phyloP scores from a whole-genome alignment of 305 asterid genomes.

The Ilex paraguariensis region DNA sequence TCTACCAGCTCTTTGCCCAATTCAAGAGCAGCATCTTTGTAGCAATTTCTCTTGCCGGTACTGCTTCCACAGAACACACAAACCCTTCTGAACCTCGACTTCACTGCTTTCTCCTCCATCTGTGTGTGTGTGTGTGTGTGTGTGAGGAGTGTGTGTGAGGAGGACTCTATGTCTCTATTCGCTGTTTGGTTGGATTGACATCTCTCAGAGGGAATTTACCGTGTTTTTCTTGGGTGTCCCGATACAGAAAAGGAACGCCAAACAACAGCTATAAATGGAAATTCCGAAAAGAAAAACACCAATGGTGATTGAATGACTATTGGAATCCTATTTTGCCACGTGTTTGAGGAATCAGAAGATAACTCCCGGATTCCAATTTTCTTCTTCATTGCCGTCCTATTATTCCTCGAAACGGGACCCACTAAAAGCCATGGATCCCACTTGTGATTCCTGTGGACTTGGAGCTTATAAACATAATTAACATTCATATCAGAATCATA shows the following conservation, averaged over 20 bases:
- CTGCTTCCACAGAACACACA: constrained; percentile 1
- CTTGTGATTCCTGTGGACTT: no score
- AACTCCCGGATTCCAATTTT: no score
- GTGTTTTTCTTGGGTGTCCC: background rate
- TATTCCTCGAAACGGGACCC: no score
- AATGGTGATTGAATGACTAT: constrained; percentile 5
- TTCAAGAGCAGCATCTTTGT: constrained; percentile 1
- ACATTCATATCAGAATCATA: no score
- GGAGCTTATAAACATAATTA: no score
- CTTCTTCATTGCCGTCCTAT: no score
- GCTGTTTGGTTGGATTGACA: background rate
- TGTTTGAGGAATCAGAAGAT: no score
- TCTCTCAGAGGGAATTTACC: background rate
- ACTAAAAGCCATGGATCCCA: no score
- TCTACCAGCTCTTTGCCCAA: constrained; percentile 1
- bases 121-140: background rate
- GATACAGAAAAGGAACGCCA: constrained; percentile 3
- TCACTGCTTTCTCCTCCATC: constrained; percentile 4
- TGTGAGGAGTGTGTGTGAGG: no score
- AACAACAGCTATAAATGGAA: constrained; percentile 11
- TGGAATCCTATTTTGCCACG: constrained; percentile 1
- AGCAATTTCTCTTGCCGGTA: background rate
- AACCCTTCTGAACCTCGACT: background rate
- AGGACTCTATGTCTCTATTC: background rate
- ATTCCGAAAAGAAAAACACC: background rate